Conservation (phyloP, 1,284 basidiomycete species). For the Ceratobasidium sp. region DNA sequence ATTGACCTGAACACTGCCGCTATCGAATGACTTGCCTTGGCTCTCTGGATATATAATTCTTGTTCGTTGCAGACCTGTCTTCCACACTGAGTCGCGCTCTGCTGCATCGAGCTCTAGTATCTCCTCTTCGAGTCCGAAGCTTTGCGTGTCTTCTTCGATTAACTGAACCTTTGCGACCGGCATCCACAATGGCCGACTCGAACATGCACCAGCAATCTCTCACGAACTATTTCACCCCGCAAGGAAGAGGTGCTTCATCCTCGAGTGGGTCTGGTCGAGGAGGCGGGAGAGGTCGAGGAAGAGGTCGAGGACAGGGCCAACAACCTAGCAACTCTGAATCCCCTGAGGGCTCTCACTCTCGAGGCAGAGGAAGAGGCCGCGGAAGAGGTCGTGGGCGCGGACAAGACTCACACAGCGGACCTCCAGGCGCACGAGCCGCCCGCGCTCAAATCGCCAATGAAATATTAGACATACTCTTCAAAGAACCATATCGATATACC, state of each 20-base stretch:
- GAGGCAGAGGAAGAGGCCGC: conserved; percentile 19
- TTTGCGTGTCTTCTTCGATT: too few relatives aligned
- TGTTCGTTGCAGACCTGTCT: too few relatives aligned
- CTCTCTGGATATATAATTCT: too few relatives aligned
- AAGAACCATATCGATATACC: conserved; percentile 30
- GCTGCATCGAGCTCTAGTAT: too few relatives aligned
- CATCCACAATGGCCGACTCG: not conserved
- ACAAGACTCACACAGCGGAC: conserved; percentile 6
- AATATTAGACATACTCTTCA: conserved; percentile 18
- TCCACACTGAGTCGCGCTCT: too few relatives aligned
- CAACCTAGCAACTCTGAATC: not conserved
- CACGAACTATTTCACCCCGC: conserved; percentile 11
- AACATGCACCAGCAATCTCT: conserved; percentile 15
- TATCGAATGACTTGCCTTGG: too few relatives aligned
- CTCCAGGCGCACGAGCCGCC: conserved; percentile 14
- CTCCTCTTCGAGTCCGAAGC: too few relatives aligned
- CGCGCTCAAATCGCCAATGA: conserved; percentile 34
- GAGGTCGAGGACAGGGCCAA: not conserved
- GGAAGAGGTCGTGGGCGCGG: conserved; percentile 27
- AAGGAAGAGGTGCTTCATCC: conserved; percentile 15
- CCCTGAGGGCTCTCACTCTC: not conserved
- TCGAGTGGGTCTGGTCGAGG: not conserved
- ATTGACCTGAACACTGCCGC: too few relatives aligned
- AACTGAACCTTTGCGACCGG: too few relatives aligned
- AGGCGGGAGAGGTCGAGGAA: not conserved